Conservation (phyloP, 805 yeast species). For the Candida fluviatilis region DNA sequence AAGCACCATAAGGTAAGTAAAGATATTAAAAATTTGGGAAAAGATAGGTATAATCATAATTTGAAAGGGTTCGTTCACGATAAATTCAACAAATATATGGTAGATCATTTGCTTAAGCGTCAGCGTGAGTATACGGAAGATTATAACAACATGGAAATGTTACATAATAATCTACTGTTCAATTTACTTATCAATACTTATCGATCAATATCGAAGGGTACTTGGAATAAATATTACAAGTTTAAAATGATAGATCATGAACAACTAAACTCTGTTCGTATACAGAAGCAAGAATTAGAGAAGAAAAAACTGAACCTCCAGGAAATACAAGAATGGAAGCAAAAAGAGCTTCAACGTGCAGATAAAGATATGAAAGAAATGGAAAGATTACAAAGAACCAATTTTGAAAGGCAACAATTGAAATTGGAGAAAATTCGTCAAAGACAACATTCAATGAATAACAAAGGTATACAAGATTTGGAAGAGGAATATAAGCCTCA, state of each 20-base stretch:
- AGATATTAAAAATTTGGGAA: constrained; percentile 2
- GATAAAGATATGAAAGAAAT: constrained; percentile 7
- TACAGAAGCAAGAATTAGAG: constrained; percentile 11
- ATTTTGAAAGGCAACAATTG: constrained; percentile 8
- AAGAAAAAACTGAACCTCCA: constrained; percentile 6
- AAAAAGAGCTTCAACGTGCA: constrained; percentile 8
- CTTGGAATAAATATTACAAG: constrained; percentile 36
- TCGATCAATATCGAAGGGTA: constrained; percentile 34
- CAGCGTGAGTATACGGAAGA: constrained; percentile 34
- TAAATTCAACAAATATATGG: constrained; percentile 24
- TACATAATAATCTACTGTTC: constrained; percentile 40
- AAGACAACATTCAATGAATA: constrained; percentile 8
- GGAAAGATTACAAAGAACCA: constrained; percentile 11
- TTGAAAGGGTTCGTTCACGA: constrained; percentile 39
- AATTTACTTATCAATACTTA: constrained; percentile 37
- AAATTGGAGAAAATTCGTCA: constrained; percentile 13
- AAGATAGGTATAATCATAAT: constrained; percentile 15
- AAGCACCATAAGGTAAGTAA: constrained; percentile 6
- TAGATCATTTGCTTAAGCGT: constrained; percentile 23
- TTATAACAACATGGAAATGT: constrained; percentile 36
- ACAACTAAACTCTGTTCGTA: constrained; percentile 19
- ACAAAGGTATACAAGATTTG: constrained; percentile 12
- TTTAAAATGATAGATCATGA: constrained; percentile 39
- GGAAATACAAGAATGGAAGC: constrained; percentile 8
- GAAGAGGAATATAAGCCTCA: constrained; percentile 10